These are phyloP conservation scores for Podospora anserina DNA, from an alignment of 495 filamentous ascomycete genomes.

Conservation along the genomic window DNA sequence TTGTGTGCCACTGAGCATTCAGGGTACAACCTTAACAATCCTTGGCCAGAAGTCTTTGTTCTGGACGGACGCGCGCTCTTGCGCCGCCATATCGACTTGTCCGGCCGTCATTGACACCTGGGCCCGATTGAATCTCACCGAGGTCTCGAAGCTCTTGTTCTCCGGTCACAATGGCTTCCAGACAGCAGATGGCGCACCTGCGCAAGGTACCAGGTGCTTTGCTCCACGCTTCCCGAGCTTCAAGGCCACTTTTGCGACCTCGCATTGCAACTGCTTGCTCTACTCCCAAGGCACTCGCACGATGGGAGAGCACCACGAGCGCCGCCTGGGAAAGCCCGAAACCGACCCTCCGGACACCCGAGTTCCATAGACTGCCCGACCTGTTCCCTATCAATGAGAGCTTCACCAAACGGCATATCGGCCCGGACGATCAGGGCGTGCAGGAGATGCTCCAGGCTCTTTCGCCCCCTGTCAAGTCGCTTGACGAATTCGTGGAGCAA, in stretches of 20 bases:
- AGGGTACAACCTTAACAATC: not conserved
- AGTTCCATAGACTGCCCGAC: constrained; percentile 19
- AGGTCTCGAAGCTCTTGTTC: not conserved
- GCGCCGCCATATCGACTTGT: not conserved
- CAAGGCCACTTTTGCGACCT: constrained; percentile 8
- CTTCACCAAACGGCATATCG: constrained; percentile 89
- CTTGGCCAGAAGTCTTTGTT: not conserved
- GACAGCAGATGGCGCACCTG: not conserved
- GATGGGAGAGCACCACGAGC: constrained; percentile 14
- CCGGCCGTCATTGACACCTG: not conserved
- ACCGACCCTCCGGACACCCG: not conserved
- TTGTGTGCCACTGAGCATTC: not conserved
- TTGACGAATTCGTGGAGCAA: constrained; percentile 87
- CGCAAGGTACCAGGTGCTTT: not conserved
- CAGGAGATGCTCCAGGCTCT: constrained; percentile 78
- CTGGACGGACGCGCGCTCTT: not conserved
- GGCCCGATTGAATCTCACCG: not conserved
- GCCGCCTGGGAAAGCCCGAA: constrained; percentile 8
- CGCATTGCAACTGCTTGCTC: constrained; percentile 1
- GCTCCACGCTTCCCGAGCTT: constrained; percentile 13
- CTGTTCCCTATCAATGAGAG: constrained; percentile 46
- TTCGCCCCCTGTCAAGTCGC: constrained; percentile 64
- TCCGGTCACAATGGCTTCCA: not conserved
- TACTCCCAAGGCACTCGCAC: not conserved
- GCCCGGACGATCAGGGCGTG: constrained; percentile 70